Evolutionary conservation across 179 eudicot species (phyloP), one percentile per base, ranked within the genome.

Genomic region (Sideroxylon spinosum): DNA sequence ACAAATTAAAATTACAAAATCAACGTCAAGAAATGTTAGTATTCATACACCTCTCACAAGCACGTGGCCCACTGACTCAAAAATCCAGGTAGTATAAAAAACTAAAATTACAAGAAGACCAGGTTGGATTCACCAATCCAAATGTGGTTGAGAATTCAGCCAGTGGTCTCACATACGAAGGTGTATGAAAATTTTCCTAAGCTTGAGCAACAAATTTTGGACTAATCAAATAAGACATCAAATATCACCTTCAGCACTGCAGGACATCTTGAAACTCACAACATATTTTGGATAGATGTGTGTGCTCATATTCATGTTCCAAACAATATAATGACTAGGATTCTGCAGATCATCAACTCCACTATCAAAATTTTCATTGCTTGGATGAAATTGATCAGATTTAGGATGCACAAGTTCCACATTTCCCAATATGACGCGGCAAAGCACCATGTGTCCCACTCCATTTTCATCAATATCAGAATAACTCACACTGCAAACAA

Each of bases 381-480:
- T 92, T 74, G 98, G 99, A 86, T 95, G 92, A 85, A 86, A 91
- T 84, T 91, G 99, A 81, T 85, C 87, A 67, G 97, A 92, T 81
- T 91, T 98, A 79, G 83, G 89, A 71, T 77, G 86, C 85, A 95
- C 86, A 82, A 89, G 83, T 89, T 95, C 99, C 90, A 92, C 88
- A 72, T 92, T 93, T 79, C 98, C 99, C 94, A 93, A 67, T 83
- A 93, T 95, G 46, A 95, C 99, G 81, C 93, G 98, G 81, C 99
- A 95, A 50, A 95, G 85, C 74, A 89, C 86, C 96, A 93, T 84
- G 79, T 91, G 86, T 52, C 81, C 89, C 61, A 90, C 78, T 76
- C 93, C 99, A 85, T 95, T 95, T 91, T 95, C 97, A 88, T 95
- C 99, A 95, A 92, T 88, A 92, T 95, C 97, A 88, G 86, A 88